Conservation (phyloP, 208 protist species). For the Acanthamoeba comandoni region DNA sequence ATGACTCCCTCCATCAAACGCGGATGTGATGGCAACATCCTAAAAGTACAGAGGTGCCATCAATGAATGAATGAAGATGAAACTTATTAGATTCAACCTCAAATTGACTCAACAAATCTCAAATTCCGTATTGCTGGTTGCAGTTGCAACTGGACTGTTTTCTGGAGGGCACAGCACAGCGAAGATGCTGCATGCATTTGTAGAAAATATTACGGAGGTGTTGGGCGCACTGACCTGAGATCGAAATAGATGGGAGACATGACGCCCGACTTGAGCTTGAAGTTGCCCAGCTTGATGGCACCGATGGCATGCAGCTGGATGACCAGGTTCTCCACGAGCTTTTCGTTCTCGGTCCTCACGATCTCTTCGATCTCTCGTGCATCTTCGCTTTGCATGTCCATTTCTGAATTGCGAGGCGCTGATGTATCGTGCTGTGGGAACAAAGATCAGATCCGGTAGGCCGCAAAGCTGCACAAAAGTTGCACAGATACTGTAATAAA, state of each 20-base stretch:
- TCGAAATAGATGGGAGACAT: conserved; percentile 96
- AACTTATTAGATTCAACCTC: background rate
- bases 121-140: too few relatives aligned
- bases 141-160: too few relatives aligned
- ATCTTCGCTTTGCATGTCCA: too few relatives aligned
- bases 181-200: too few relatives aligned
- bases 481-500: too few relatives aligned
- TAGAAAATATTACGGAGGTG: conserved; percentile 12
- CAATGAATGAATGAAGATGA: background rate
- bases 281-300: conserved; percentile 94
- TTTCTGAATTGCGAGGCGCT: too few relatives aligned
- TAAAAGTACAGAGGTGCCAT: background rate
- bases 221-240: conserved; percentile 92
- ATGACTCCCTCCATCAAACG: conserved; percentile 53
- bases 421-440: too few relatives aligned
- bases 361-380: background rate
- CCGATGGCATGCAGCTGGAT: conserved; percentile 81
- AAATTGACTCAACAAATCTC: background rate
- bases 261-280: conserved; percentile 95
- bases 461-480: too few relatives aligned
- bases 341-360: conserved; percentile 1
- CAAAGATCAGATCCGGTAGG: too few relatives aligned
- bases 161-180: too few relatives aligned
- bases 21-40: conserved; percentile 57
- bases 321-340: conserved; percentile 80